Conservation (phyloP, 148 eudicot genomes). For the Simmondsia chinensis region DNA sequence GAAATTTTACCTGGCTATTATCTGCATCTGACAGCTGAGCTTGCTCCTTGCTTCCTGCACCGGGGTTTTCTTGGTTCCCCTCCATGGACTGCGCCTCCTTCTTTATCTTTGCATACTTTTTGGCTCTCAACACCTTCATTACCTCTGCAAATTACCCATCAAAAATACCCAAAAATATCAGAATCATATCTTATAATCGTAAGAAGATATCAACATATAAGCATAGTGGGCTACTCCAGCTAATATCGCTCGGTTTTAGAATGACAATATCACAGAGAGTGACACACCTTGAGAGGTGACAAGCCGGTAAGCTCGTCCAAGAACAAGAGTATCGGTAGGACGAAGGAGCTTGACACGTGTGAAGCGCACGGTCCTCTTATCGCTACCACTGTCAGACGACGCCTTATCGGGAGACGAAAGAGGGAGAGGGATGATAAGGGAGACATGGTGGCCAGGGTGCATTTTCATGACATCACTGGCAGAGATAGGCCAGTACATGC, state of each 20-base stretch:
- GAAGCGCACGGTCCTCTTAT: conserved; percentile 38
- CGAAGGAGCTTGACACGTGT: conserved; percentile 92
- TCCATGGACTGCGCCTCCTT: too few species aligned
- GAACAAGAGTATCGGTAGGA: conserved; percentile 63
- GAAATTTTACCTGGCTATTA: conserved; percentile 38
- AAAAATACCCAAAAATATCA: not conserved
- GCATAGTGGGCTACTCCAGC: too few species aligned
- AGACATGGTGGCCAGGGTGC: conserved; percentile 89
- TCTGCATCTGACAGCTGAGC: too few species aligned
- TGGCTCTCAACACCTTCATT: conserved; percentile 69
- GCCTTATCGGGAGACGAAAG: conserved; percentile 16
- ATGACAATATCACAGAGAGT: too few species aligned
- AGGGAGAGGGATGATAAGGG: conserved; percentile 75
- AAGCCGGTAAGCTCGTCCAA: conserved; percentile 83
- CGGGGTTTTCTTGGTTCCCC: too few species aligned
- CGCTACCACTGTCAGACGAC: conserved; percentile 1
- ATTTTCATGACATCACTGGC: conserved; percentile 74
- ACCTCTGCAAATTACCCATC: conserved; percentile 47
- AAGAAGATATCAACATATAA: too few species aligned
- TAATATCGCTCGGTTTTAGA: too few species aligned
- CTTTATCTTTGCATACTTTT: conserved; percentile 66
- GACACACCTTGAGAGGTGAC: conserved; percentile 89
- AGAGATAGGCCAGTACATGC: conserved; percentile 61
- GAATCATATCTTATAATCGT: too few species aligned
- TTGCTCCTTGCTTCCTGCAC: too few species aligned